phyloP scores from a whole-genome alignment of 495 filamentous ascomycete genomes.

The Neurospora hispaniola region DNA sequence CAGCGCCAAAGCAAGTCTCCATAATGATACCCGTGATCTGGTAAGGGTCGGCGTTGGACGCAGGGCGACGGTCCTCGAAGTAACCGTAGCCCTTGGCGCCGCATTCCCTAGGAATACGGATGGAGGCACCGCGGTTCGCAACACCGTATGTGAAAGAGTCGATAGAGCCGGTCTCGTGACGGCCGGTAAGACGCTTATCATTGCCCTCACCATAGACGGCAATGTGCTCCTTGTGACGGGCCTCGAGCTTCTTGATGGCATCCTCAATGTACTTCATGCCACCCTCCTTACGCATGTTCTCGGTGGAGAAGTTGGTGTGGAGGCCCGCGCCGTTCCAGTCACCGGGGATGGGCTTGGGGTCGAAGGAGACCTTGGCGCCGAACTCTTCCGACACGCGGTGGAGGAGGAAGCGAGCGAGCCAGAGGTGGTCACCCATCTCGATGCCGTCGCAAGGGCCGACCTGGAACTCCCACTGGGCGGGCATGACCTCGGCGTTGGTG shows the following conservation, averaged over 20 bases:
- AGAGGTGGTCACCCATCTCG: conserved; percentile 91
- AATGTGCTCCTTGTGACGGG: conserved; percentile 90
- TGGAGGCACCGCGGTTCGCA: conserved; percentile 81
- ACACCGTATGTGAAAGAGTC: conserved; percentile 93
- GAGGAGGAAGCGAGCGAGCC: conserved; percentile 93
- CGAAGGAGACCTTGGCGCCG: conserved; percentile 89
- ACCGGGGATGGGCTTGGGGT: conserved; percentile 96
- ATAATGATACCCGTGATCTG: conserved; percentile 33
- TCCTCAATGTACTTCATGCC: conserved; percentile 90
- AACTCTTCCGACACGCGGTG: conserved; percentile 96
- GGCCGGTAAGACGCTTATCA: conserved; percentile 78
- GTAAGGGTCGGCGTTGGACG: conserved; percentile 93
- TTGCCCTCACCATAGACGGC: conserved; percentile 96
- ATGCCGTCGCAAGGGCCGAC: conserved; percentile 92
- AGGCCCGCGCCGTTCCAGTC: conserved; percentile 99
- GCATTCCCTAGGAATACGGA: conserved; percentile 84
- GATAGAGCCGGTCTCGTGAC: conserved; percentile 86
- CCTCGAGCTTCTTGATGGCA: conserved; percentile 54
- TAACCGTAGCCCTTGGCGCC: conserved; percentile 95
- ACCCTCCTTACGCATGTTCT: conserved; percentile 76
- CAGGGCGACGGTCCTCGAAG: conserved; percentile 94
- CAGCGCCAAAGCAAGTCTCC: conserved; percentile 17
- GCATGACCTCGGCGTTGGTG: conserved; percentile 93
- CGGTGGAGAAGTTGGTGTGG: conserved; percentile 85
- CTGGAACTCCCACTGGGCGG: conserved; percentile 99